Percentiles rank a stretch among this genome's conserved stretches.
Conservation (phyloP, 305 asterid species). For the Solanum hybrid region DNA sequence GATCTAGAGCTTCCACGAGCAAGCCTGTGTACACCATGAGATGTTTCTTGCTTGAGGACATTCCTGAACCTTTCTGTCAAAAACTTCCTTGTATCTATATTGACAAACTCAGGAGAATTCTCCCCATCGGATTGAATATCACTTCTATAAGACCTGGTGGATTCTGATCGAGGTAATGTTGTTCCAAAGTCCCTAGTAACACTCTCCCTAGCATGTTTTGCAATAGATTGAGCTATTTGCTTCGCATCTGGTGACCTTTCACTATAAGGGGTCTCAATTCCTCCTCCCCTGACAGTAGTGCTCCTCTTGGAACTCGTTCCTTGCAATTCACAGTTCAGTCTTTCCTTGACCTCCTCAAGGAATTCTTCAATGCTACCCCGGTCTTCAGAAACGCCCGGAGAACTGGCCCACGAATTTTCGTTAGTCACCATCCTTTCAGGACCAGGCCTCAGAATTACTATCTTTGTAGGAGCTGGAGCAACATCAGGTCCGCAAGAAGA, state of each 20-base stretch:
- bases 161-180: conserved; percentile 67
- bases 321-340: conserved; percentile 69
- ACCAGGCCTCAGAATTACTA: conserved; percentile 82
- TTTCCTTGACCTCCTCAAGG: conserved; percentile 89
- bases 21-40: conserved; percentile 31
- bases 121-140: conserved; percentile 43
- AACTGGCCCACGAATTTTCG: conserved; percentile 63
- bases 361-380: conserved; percentile 65
- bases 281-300: conserved; percentile 68
- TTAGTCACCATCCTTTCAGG: conserved; percentile 39
- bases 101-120: conserved; percentile 58
- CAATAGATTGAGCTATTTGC: conserved; percentile 68
- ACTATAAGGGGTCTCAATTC: conserved; percentile 73
- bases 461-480: conserved; percentile 50
- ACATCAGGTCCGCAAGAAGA: conserved; percentile 20
- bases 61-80: conserved; percentile 68
- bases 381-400: conserved; percentile 68
- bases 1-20: conserved; percentile 35
- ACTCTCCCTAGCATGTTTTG: conserved; percentile 67
- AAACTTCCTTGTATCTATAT: conserved; percentile 57
- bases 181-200: conserved; percentile 50
- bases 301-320: conserved; percentile 50
- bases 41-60: conserved; percentile 57
- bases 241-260: conserved; percentile 75
- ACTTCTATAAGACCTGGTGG: conserved; percentile 73